Evolutionary conservation across 1,284 basidiomycete genomes (phyloP).

Genomic region (Microstroma glucosiphilum): DNA sequence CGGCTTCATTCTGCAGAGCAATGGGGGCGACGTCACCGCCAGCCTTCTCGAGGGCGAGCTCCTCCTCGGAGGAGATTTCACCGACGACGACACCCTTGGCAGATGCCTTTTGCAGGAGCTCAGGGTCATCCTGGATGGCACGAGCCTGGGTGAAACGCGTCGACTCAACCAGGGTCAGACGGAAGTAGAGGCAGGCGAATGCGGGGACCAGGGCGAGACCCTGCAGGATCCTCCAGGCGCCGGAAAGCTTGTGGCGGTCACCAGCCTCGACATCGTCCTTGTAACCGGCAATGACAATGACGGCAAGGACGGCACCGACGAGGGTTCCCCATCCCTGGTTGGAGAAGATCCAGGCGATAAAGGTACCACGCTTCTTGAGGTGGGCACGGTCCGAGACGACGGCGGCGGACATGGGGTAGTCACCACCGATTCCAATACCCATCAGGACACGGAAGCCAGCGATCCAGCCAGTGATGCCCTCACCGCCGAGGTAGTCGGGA

Average conservation of each 20-base stretch:
- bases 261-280: constrained; percentile 53
- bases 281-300: constrained; percentile 66
- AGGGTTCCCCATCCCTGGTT: constrained; percentile 46
- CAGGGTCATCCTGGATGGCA: constrained; percentile 69
- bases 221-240: constrained; percentile 49
- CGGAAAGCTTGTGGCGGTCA: constrained; percentile 38
- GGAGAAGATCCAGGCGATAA: constrained; percentile 53
- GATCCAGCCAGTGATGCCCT: constrained; percentile 45
- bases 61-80: constrained; percentile 24
- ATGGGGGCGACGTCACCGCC: constrained; percentile 22
- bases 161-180: constrained; percentile 54
- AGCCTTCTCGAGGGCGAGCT: constrained; percentile 30
- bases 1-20: constrained; percentile 27
- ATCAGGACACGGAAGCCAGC: constrained; percentile 40
- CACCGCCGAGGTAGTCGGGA: constrained; percentile 37
- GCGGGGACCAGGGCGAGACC: constrained; percentile 42
- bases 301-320: constrained; percentile 61
- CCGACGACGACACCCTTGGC: constrained; percentile 57
- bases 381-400: constrained; percentile 41
- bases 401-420: constrained; percentile 66
- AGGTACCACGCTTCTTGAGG: constrained; percentile 38
- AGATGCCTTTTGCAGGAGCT: constrained; percentile 53
- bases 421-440: constrained; percentile 62
- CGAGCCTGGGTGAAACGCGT: constrained; percentile 77
- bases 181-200: constrained; percentile 55